Base-by-base conservation (phyloP, 306 rosid genomes). In the Vicia sativa region DNA sequence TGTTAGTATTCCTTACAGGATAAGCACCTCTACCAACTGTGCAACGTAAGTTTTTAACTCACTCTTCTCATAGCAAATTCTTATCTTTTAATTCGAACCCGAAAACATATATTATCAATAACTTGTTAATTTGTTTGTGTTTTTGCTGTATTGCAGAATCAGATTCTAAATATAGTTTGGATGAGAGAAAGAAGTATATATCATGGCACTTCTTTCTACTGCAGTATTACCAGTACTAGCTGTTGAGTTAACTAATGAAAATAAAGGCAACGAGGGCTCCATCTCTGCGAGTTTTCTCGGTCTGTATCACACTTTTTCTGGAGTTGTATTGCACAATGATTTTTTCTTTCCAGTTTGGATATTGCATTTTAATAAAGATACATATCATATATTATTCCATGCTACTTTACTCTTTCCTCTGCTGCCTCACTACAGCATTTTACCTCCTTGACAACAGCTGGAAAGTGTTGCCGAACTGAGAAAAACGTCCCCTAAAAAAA, bases 11-110 rank as follows among this genome's bases (percentile, higher is more conserved):
- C 87, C 89, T 26, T 88, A 84, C 85, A 69, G 62, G 74, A 67
- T 88, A 80, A 84, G 89, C 77, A 28, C 80, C 52, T 54, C 72
- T 73, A 79, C 86, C 26, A 69, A 88, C 76, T 86, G 95, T 1
- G 0, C 8, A 1, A 8, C 7, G 46, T 42, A 42, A 42, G 46
- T 42, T 12, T 11, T 42, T 12, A 42, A 42, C 15, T 11, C 45
- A 42, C 15, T 11, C 46, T 9, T 41, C n/a, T 41, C 5, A 11
- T 31, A 4, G 9, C 34, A 29, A 4, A 29, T 29, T 29, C 34
- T 4, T 29, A 29, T 5, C 34, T 29, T 6, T 29, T 4, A 31
- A 5, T 29, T 31, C 1, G 37, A 6, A 7, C 7, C 9, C 1
- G 38, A 34, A 34, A 34, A n/a, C 37, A 31, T 31, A 2, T 26